Percentiles rank a stretch among this genome's conserved stretches.
phyloP scores from a whole-genome alignment of 2,329 filamentous ascomycete species.

The Diaporthe australafricana region DNA sequence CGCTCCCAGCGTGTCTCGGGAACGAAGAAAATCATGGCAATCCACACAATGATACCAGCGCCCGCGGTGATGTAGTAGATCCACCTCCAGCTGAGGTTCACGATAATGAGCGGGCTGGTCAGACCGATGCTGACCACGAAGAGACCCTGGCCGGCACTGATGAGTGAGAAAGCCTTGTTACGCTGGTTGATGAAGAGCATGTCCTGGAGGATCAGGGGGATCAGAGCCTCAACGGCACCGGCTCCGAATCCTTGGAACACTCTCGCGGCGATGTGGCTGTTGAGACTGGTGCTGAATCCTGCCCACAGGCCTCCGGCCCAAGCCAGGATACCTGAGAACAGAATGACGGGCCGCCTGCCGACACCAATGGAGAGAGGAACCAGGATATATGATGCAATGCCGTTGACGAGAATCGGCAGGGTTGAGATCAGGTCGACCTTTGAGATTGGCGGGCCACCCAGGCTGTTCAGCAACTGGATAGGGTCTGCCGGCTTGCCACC shows the following conservation, averaged over 20 bases:
- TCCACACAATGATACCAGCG: constrained; percentile 38
- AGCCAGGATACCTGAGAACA: constrained; percentile 39
- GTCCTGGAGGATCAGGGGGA: constrained; percentile 43
- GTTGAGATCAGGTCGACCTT: constrained; percentile 41
- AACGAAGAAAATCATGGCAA: constrained; percentile 40
- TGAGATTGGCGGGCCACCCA: constrained; percentile 38
- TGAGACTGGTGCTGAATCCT: constrained; percentile 38
- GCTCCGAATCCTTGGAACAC: constrained; percentile 41
- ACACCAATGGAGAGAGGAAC: constrained; percentile 42
- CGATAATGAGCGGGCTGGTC: constrained; percentile 38
- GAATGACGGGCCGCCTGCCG: constrained; percentile 41
- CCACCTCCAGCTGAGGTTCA: constrained; percentile 40
- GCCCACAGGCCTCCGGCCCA: constrained; percentile 43
- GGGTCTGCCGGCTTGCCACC: constrained; percentile 36
- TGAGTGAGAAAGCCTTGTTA: constrained; percentile 40
- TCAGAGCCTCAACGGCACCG: constrained; percentile 42
- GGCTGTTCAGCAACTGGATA: constrained; percentile 36
- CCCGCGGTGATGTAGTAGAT: constrained; percentile 41
- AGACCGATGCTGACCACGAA: constrained; percentile 38
- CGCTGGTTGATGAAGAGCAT: constrained; percentile 43
- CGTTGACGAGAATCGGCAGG: constrained; percentile 41
- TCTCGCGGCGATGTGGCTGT: constrained; percentile 40
- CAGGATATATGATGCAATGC: constrained; percentile 40
- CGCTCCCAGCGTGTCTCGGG: constrained; percentile 41
- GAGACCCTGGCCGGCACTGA: constrained; percentile 40